Percentiles rank a stretch among this genome's conserved stretches.
phyloP scores from a whole-genome alignment of 2,329 filamentous ascomycete species.

The Pseudocercospora vitis region DNA sequence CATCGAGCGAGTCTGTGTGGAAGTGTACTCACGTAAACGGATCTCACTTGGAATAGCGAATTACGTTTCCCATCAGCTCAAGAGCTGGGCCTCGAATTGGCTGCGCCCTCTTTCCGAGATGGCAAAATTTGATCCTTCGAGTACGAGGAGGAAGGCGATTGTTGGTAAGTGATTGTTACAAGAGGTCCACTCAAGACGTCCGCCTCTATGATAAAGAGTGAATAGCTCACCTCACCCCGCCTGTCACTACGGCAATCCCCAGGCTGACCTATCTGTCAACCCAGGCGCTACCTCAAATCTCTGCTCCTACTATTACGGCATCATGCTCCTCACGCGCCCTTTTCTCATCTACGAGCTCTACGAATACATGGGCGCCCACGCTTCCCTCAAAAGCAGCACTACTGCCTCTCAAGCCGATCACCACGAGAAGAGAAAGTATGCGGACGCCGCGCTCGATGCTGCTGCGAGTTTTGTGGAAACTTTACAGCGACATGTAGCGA shows the following conservation, averaged over 20 bases:
- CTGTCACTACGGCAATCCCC: too few species aligned
- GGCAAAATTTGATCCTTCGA: slow-evolving; percentile 30
- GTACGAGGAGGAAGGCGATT: neutral
- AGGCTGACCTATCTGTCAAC: too few species aligned
- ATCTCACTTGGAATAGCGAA: slow-evolving; percentile 44
- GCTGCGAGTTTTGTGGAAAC: slow-evolving; percentile 31
- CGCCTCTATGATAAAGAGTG: too few species aligned
- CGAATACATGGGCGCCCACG: slow-evolving; percentile 34
- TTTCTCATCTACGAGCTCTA: slow-evolving; percentile 55
- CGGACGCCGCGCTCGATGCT: slow-evolving; percentile 34
- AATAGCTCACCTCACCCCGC: too few species aligned
- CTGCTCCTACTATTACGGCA: slow-evolving; percentile 55
- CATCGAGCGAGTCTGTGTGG: slow-evolving; percentile 50
- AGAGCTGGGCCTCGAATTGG: slow-evolving; percentile 43
- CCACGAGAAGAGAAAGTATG: slow-evolving; percentile 31
- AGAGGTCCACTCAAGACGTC: too few species aligned
- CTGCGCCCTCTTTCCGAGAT: slow-evolving; percentile 32
- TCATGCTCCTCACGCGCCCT: slow-evolving; percentile 55
- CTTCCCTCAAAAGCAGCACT: slow-evolving; percentile 16
- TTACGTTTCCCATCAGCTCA: slow-evolving; percentile 44
- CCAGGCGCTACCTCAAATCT: slow-evolving; percentile 52
- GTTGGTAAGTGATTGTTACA: neutral
- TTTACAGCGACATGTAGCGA: too few species aligned
- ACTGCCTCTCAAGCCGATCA: slow-evolving; percentile 20
- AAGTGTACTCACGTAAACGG: slow-evolving; percentile 47